Evolutionary conservation across 31 red algal species (phyloP), one percentile per base, ranked within the genome.

Genomic region (Asparagopsis taxiformis): DNA sequence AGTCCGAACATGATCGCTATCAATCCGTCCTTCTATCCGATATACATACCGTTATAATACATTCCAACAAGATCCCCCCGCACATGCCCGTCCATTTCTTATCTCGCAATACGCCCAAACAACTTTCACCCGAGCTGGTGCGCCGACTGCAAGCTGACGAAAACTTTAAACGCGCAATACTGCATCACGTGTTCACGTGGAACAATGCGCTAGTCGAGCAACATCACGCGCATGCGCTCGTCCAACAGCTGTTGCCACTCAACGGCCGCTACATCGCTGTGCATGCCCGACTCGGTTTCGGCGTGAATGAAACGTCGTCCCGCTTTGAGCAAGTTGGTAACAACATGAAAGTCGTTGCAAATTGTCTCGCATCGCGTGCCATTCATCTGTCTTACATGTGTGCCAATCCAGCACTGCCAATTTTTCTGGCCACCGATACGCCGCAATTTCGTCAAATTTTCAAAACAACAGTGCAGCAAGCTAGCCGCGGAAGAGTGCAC

Each of bases 401-500:
- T 9, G 77, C 35, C 3, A 19, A 48, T 30, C 65, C 77, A 3
- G 31, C 72, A 26, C 52, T 82, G 29, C 77, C 77, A 25, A 62
- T 82, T 17, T 82, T 69, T 46, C 38, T 82, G 37, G 65, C 65
- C 21, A 82, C 77, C 7, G 77, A 82, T 63, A 82, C 65, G 21
- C 33, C 53, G 3, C 16, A 25, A 16, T 82, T 82, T 37, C 25
- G 77, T 20, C 15, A 22, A 8, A 5, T 70, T 50, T 82, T 82
- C 65, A 52, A 39, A 4, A 26, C 59, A 19, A 34, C 35, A 44
- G 77, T 82, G 32, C 8, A 30, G 32, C 19, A 62, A 8, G 54
- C 70, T 7, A 82, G 77, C 55, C 29, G 62, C 21, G 77, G 65
- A 55, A 13, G 77, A 1, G 55, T 82, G 51, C 25, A 43, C 29